These are phyloP conservation scores for Durotheca rogersii DNA, from an alignment of 495 filamentous ascomycete species.

Conservation along the genomic window DNA sequence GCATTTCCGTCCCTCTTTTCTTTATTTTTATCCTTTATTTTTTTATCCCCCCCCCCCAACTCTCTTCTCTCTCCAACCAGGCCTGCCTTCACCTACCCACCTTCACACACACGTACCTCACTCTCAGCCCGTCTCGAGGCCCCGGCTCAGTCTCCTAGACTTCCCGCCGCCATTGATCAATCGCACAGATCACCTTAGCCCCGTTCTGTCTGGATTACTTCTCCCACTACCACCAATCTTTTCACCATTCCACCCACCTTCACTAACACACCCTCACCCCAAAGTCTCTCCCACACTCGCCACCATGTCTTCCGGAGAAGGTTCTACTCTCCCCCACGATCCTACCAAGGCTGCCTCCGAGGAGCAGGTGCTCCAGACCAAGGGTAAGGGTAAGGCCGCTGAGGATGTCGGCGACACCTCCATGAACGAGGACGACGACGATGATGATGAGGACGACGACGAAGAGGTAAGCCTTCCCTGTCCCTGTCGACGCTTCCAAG, in stretches of 20 bases:
- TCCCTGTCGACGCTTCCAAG: background rate
- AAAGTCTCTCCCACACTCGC: slow-evolving; percentile 4
- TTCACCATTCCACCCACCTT: background rate
- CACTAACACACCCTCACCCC: background rate
- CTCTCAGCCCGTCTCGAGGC: background rate
- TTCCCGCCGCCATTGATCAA: slow-evolving; percentile 19
- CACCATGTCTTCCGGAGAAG: slow-evolving; percentile 45
- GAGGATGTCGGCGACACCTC: slow-evolving; percentile 55
- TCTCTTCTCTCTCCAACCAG: background rate
- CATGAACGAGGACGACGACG: slow-evolving; percentile 70
- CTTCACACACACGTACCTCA: background rate
- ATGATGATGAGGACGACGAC: slow-evolving; percentile 60
- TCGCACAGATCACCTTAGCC: slow-evolving; percentile 7
- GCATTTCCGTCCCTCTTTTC: slow-evolving; percentile 23
- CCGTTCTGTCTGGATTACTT: slow-evolving; percentile 1
- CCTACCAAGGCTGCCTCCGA: slow-evolving; percentile 34
- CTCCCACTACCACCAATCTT: background rate
- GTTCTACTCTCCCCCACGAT: slow-evolving; percentile 34
- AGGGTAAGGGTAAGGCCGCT: slow-evolving; percentile 65
- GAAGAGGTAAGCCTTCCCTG: slow-evolving; percentile 55
- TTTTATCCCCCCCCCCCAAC: slow-evolving; percentile 15
- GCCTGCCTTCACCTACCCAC: background rate
- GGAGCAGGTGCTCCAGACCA: slow-evolving; percentile 40
- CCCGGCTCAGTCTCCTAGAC: no score
- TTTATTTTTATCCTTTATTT: slow-evolving; percentile 15